Base-by-base conservation (phyloP, 768 basidiomycete species). In the Daedaleopsis sinensis region DNA sequence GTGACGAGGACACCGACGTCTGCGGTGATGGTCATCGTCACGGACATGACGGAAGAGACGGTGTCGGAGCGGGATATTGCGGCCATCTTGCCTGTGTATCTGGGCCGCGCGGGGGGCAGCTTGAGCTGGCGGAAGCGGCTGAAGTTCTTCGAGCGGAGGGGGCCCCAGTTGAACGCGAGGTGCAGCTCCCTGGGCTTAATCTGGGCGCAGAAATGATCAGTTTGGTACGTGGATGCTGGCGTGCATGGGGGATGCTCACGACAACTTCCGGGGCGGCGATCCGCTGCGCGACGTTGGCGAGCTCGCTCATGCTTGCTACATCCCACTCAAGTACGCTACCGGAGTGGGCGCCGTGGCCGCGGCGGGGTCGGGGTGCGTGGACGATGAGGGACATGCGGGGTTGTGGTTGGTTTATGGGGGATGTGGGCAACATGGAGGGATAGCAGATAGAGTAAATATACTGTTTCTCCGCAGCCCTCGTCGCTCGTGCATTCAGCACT, bases 171-270 rank as follows among this genome's bases (percentile, higher is more conserved):
- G 56, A 63, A 63, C 12, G 62, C 62, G 57, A 63, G 62, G 39
- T 63, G 62, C n/a, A 63, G 58, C 37, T 63, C 62, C 24, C 58
- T 59, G 43, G 62, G 62, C 44, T 63, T 63, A 35, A 63, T 52
- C 62, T 63, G 52, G 11, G 46, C 19, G 50, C 43, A 38, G 3
- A 44, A 15, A 43, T 5, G 48, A 39, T 23, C 3, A 35, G 42
- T 12, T 16, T 11, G 35, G 50, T 23, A 27, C 3, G 27, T 13
- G 5, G n/a, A 10, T 47, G n/a, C 15, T 1, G 37, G 16, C 15
- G 3, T 6, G 35, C n/a, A n/a, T 6, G n/a, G 1, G 7, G 19
- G 19, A 19, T 43, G 59, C 62, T 35, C 37, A 64, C 62, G 21
- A 55, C 24, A 37, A 64, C 38, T 8, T 64, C 62, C 6, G 57